A percentile compares a stretch with the other conserved stretches of the same genome.
phyloP scores from a whole-genome alignment of 1,284 basidiomycete genomes.

The Trichosporon inkin region DNA sequence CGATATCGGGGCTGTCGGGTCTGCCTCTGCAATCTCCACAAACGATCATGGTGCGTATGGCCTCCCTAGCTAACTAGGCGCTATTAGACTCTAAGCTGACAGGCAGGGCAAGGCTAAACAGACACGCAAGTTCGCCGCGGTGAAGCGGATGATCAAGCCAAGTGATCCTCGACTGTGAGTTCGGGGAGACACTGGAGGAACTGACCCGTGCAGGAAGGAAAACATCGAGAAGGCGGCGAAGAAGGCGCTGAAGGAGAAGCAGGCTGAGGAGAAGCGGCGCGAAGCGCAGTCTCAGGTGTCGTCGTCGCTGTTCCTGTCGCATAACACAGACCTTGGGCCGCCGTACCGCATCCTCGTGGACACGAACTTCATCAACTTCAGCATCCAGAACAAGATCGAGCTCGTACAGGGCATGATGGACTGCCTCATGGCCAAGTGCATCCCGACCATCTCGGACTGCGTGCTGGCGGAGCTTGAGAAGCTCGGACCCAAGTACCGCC shows the following conservation, averaged over 20 bases:
- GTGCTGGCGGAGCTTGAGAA: conserved; percentile 98
- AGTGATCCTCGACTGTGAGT: conserved; percentile 87
- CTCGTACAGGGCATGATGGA: conserved; percentile 99
- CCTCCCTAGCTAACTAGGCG: not conserved
- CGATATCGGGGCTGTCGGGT: not conserved
- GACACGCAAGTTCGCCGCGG: conserved; percentile 88
- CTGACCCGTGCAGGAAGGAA: conserved; percentile 48
- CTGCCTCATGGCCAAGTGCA: conserved; percentile 98
- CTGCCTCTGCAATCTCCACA: not conserved
- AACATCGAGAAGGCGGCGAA: conserved; percentile 54
- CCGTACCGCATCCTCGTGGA: conserved; percentile 97
- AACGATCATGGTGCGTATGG: not conserved
- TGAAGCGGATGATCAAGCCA: conserved; percentile 93
- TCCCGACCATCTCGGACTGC: conserved; percentile 97
- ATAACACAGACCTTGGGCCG: conserved; percentile 92
- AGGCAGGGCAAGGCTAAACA: conserved; percentile 87
- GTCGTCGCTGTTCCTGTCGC: conserved; percentile 73
- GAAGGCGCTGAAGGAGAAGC: conserved; percentile 51
- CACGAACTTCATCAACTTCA: conserved; percentile 99
- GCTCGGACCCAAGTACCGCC: conserved; percentile 89
- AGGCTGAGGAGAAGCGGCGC: conserved; percentile 48
- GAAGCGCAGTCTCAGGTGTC: conserved; percentile 30
- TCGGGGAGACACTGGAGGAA: not conserved
- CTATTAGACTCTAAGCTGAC: conserved; percentile 9
- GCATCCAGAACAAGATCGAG: conserved; percentile 96